These are phyloP conservation scores for Paracoccidioides lutzii DNA, from an alignment of 2,329 filamentous ascomycete genomes.

Conservation along the genomic window DNA sequence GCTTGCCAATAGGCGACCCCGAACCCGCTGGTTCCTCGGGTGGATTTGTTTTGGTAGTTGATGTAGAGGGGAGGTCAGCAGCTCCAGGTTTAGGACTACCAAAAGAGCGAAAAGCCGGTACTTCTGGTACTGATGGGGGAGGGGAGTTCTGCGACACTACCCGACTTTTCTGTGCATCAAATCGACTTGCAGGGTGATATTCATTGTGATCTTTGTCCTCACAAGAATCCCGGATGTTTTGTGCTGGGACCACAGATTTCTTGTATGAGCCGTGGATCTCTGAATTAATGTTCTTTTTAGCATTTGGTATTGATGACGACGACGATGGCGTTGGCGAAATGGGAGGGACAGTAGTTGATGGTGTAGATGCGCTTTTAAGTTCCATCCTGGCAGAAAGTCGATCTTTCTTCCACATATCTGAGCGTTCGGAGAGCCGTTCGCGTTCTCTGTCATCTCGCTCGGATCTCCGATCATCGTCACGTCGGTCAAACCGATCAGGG, in stretches of 20 bases:
- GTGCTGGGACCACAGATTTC: neutral
- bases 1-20: neutral
- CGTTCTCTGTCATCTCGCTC: constrained; percentile 15
- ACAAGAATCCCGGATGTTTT: constrained; percentile 16
- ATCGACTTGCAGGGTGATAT: constrained; percentile 12
- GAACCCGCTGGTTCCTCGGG: neutral
- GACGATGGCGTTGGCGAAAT: constrained; percentile 2
- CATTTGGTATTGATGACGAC: neutral
- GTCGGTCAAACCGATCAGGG: constrained; percentile 18
- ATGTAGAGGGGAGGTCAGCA: constrained; percentile 13
- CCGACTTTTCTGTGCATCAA: constrained; percentile 19
- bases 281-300: constrained; percentile 5
- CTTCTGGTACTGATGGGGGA: constrained; percentile 29
- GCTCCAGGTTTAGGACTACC: constrained; percentile 17
- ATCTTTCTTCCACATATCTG: constrained; percentile 29
- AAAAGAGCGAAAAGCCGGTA: constrained; percentile 31
- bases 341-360: constrained; percentile 6
- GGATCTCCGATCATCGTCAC: constrained; percentile 20
- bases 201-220: constrained; percentile 24
- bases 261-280: neutral
- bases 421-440: constrained; percentile 19
- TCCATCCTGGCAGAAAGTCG: constrained; percentile 18
- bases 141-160: constrained; percentile 22
- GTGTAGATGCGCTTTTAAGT: constrained; percentile 15
- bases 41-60: constrained; percentile 7